Evolutionary conservation across 1,139 yeast species (phyloP).

Genomic region (Protomyces pachydermus): DNA sequence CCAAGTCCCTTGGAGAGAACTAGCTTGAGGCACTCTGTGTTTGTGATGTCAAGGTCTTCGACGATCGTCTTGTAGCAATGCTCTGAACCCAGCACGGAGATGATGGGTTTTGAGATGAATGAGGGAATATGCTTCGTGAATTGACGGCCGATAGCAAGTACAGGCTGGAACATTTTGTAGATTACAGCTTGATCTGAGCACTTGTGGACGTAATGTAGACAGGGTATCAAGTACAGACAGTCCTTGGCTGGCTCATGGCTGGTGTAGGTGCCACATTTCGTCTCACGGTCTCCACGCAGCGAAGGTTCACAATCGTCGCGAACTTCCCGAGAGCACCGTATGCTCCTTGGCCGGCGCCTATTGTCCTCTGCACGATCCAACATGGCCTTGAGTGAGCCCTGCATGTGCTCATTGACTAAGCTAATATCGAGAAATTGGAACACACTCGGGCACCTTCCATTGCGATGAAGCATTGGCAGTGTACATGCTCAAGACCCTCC

Average conservation of each 20-base stretch:
- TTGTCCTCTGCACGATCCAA: neutral
- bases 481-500: conserved; percentile 69
- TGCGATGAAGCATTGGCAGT: conserved; percentile 98
- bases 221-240: too few species aligned
- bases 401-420: neutral
- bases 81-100: conserved; percentile 12
- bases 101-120: conserved; percentile 14
- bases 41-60: conserved; percentile 14
- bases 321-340: neutral
- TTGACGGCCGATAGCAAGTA: neutral
- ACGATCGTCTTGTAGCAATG: conserved; percentile 17
- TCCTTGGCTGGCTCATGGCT: too few species aligned
- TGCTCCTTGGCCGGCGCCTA: neutral
- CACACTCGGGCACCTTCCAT: conserved; percentile 77
- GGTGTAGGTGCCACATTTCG: too few species aligned
- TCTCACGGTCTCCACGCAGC: too few species aligned
- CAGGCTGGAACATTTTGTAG: neutral
- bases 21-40: conserved; percentile 19
- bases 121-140: conserved; percentile 6
- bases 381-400: neutral
- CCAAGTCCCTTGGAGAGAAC: conserved; percentile 36
- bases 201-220: too few species aligned
- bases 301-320: too few species aligned
- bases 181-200: neutral
- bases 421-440: conserved; percentile 8